Conservation (phyloP, 2,329 filamentous ascomycete species). For the Escovopsis sp. region DNA sequence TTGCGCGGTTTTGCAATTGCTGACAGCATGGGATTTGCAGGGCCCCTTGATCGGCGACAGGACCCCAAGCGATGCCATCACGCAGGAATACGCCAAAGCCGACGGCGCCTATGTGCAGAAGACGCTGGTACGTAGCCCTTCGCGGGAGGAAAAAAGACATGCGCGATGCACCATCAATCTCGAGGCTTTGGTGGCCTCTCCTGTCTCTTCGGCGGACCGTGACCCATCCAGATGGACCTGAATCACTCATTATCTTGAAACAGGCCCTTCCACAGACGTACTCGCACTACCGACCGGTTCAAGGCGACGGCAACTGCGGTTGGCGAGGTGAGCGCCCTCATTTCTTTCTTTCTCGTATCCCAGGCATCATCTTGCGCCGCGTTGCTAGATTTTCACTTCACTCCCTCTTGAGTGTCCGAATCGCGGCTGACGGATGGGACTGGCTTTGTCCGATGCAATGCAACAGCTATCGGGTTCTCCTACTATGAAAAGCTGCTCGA, state of each 20-base stretch:
- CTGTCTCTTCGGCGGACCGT: too few species aligned
- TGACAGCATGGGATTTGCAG: slow-evolving; percentile 41
- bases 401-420: background rate
- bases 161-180: background rate
- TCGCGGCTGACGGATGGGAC: background rate
- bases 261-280: slow-evolving; percentile 72
- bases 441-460: background rate
- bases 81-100: slow-evolving; percentile 74
- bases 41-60: slow-evolving; percentile 71
- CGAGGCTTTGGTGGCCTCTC: too few species aligned
- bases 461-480: slow-evolving; percentile 73
- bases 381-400: too few species aligned
- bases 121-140: slow-evolving; percentile 52
- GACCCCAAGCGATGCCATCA: slow-evolving; percentile 60
- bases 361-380: too few species aligned
- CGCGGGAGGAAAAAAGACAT: background rate
- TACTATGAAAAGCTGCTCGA: slow-evolving; percentile 80
- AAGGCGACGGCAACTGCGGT: slow-evolving; percentile 90
- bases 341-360: slow-evolving; percentile 7
- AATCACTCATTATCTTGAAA: too few species aligned
- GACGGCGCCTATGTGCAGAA: slow-evolving; percentile 76
- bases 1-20: too few species aligned
- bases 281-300: slow-evolving; percentile 72
- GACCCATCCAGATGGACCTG: too few species aligned
- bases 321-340: slow-evolving; percentile 97